Evolutionary conservation across 192 early-diverging fungal species (phyloP), one percentile per base, ranked within the genome.

Genomic region (Umbelopsis vinacea): DNA sequence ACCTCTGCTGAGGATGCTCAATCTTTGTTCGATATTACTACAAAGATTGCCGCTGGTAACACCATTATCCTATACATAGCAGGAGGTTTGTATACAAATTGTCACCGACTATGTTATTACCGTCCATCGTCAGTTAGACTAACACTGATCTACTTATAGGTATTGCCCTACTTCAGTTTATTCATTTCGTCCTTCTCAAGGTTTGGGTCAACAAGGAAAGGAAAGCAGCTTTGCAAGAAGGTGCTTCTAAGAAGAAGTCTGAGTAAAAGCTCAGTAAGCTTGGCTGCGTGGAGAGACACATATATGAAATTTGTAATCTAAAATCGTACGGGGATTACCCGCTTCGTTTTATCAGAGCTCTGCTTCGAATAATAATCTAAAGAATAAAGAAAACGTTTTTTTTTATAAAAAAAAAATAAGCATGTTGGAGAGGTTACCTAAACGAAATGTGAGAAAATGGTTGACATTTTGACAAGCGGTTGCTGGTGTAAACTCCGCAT

Each of bases 31-130:
- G 67, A 74, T 47, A 46, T 69, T 46, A 24, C 69, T 26, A 72
- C 71, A 21, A 77, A 72, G 46, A 77, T 76, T 26, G 76, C 76
- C 21, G 76, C 76, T 68, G 71, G 66, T 29, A 71, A 77, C 45
- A 69, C 68, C 40, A 77, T 77, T 12, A 71, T 69, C 15, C 3
- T 63, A 29, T 22, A 29, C 11, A 29, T 63, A 2, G 15, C 33
- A 19, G 57, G 29, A 63, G 57, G 57, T 63, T 29, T 35, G 57
- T 63, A 37, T 35, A 57, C 5, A 14, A 29, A 14, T 57, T 29
- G 29, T 10, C 10, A 26, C 14, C 53, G 23, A 29, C 29, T 54
- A 22, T 54, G 22, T 22, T n/a, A n/a, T 10, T 10, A 54, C 22
- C 53, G 10, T 54, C 5, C 26, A 54, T 14, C 7, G 33, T 37